These are phyloP conservation scores for Pelargonium nanum DNA, from an alignment of 345 rosid genomes.

Conservation along the genomic window DNA sequence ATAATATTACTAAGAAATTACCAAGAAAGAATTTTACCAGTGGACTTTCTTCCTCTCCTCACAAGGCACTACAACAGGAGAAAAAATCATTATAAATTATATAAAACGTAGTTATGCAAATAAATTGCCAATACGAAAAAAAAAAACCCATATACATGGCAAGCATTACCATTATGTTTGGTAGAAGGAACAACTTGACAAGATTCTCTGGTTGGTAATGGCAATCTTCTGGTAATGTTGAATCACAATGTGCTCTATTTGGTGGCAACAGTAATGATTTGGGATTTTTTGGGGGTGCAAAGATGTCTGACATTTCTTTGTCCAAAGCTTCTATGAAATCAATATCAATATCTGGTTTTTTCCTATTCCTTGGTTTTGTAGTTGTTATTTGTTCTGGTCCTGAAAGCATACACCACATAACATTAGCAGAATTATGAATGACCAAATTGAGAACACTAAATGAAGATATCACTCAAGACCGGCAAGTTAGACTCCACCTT, in stretches of 20 bases:
- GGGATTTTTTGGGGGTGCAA: constrained; percentile 74
- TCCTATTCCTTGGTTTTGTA: constrained; percentile 56
- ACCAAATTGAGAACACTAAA: neutral
- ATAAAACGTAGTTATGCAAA: constrained; percentile 1
- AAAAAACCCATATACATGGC: constrained; percentile 1
- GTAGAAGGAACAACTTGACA: constrained; percentile 77
- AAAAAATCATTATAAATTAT: too few species aligned
- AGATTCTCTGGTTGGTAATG: constrained; percentile 94
- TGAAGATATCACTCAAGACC: constrained; percentile 7
- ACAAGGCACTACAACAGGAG: constrained; percentile 70
- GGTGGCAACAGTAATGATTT: constrained; percentile 67
- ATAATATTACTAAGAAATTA: too few species aligned
- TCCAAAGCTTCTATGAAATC: constrained; percentile 72
- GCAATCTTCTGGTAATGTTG: constrained; percentile 90
- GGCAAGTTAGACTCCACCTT: constrained; percentile 50
- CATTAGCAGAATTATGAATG: constrained; percentile 4
- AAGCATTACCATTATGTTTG: constrained; percentile 59
- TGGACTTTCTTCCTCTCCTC: constrained; percentile 43
- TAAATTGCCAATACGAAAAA: constrained; percentile 5
- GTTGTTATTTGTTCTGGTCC: constrained; percentile 38
- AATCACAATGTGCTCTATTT: constrained; percentile 45
- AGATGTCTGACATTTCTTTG: constrained; percentile 49
- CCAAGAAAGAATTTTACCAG: too few species aligned
- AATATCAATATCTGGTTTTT: constrained; percentile 52
- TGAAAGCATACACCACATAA: constrained; percentile 15